Base-by-base conservation (phyloP, 495 filamentous ascomycete genomes). In the Penicillium goetzii region DNA sequence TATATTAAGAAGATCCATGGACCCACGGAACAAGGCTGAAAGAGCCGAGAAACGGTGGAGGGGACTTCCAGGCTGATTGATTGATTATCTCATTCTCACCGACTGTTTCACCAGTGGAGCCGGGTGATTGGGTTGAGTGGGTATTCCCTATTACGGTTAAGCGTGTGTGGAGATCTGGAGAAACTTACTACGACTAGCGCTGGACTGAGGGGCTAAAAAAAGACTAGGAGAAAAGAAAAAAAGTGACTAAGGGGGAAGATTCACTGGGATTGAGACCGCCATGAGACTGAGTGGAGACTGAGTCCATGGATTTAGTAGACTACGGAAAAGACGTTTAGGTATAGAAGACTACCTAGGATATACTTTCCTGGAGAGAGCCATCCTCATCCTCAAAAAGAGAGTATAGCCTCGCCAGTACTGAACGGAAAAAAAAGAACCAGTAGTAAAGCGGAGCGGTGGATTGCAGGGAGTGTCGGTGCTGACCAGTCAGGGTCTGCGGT, bases 51-150 rank as follows among this genome's bases (percentile, higher is more conserved):
- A 14, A 47, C n/a, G 43, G 32, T 52, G 49, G 23, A 52, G 49
- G 49, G n/a, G n/a, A n/a, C n/a, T n/a, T n/a, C n/a, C n/a, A 14
- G 50, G 3, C 8, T 34, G 49, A 17, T 17, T 26, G 26, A 30
- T 50, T 57, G 19, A 21, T 47, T 23, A 47, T 19, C 50, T 61
- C 58, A 56, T 50, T 23, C 56, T 61, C 58, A 60, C 56, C 57
- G 41, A 61, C 36, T 65, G 61, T 67, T 69, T 64, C 64, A 67
- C 28, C 40, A 43, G 68, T 68, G 65, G 68, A 62, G 58, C 23
- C 51, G 5, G 45, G 25, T 63, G 59, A 68, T 68, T 68, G 66
- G 66, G 63, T 66, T 66, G 58, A 58, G 68, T 33, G 36, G 45
- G 51, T 25, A 60, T 32, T 15, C 41, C 43, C 67, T 49, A 30